These are phyloP conservation scores for Pyronema domesticum DNA, from an alignment of 495 filamentous ascomycete genomes.

Conservation along the genomic window DNA sequence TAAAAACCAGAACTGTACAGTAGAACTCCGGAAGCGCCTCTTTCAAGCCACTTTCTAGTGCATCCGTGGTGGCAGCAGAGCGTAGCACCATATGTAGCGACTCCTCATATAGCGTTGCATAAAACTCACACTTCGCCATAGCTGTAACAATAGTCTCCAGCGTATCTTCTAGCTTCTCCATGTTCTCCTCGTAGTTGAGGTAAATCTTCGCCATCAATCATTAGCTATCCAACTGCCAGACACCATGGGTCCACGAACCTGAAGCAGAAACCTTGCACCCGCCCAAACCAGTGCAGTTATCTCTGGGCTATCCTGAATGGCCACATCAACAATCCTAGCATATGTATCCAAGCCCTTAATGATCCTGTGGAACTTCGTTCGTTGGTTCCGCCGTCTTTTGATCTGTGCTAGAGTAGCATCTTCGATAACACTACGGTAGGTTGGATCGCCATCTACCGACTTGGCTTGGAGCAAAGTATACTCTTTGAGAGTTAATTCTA, in stretches of 20 bases:
- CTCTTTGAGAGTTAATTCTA: too few relatives aligned
- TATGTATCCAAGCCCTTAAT: constrained; percentile 8
- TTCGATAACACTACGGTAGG: too few relatives aligned
- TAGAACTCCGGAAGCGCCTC: constrained; percentile 5
- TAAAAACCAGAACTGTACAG: constrained; percentile 5
- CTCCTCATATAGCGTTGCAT: constrained; percentile 3
- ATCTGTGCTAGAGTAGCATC: too few relatives aligned
- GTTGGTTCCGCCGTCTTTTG: too few relatives aligned
- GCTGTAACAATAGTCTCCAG: constrained; percentile 6
- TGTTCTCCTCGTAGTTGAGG: constrained; percentile 10
- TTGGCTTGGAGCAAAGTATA: too few relatives aligned
- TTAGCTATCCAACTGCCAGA: not conserved
- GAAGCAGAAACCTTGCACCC: constrained; percentile 5
- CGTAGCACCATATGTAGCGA: not conserved
- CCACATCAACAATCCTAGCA: constrained; percentile 7
- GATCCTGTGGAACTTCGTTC: too few relatives aligned
- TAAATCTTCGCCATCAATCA: not conserved
- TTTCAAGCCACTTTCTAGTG: not conserved
- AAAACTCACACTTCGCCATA: constrained; percentile 11
- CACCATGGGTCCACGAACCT: not conserved
- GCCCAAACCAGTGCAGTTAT: constrained; percentile 7
- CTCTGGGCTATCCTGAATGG: not conserved
- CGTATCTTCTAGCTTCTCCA: constrained; percentile 4
- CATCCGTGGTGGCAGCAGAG: not conserved
- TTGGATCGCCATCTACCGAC: too few relatives aligned